Percentiles rank a stretch among this genome's conserved stretches.
Evolutionary conservation across 2,329 filamentous ascomycete genomes (phyloP).

Genomic region (Colletotrichum truncatum): DNA sequence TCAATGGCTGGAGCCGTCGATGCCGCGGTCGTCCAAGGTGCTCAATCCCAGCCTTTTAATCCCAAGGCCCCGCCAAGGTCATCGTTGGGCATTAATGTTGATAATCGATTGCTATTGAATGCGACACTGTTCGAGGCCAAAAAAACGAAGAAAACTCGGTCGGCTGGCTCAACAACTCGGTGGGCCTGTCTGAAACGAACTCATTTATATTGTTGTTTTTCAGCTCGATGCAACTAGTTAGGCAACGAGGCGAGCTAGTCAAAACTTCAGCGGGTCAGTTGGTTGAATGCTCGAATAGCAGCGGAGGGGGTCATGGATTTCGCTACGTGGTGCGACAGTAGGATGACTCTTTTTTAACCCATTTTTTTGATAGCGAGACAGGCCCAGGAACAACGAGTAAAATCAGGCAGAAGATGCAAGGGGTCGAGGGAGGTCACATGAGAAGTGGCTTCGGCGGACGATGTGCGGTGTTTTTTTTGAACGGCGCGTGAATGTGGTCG

Average conservation of each 20-base stretch:
- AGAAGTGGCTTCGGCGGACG: neutral
- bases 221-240: neutral
- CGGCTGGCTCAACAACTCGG: neutral
- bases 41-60: no score
- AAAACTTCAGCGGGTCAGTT: neutral
- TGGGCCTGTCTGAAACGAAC: neutral
- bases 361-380: neutral
- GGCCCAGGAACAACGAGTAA: neutral
- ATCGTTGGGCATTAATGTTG: no score
- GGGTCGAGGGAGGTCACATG: neutral
- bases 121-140: no score
- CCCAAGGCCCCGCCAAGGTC: no score
- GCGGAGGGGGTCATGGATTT: neutral
- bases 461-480: neutral
- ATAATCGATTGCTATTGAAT: no score
- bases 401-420: neutral
- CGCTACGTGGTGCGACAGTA: neutral
- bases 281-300: slow-evolving; percentile 8
- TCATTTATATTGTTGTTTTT: neutral
- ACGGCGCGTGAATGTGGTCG: neutral
- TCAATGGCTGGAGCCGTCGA: no score
- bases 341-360: slow-evolving; percentile 5
- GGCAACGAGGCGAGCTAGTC: neutral
- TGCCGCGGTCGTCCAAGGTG: no score
- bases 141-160: neutral